These are phyloP conservation scores for Aspergillus hortae DNA, from an alignment of 2,329 filamentous ascomycete species.

Conservation along the genomic window DNA sequence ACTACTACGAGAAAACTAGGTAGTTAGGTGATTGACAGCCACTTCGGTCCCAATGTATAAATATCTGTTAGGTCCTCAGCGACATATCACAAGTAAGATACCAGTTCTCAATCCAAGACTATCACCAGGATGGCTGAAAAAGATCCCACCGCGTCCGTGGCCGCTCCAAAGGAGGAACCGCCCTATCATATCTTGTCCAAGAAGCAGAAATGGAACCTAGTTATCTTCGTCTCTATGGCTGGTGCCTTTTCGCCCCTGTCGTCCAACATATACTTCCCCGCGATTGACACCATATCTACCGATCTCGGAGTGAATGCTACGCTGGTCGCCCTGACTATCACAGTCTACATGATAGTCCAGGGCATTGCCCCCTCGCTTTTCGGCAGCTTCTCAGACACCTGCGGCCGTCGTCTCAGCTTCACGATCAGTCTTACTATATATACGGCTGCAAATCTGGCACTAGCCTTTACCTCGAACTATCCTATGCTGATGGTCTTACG, in stretches of 20 bases:
- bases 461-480: conserved; percentile 27
- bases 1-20: too few species aligned
- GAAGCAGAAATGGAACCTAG: conserved; percentile 35
- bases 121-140: neutral
- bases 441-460: conserved; percentile 44
- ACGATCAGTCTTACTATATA: conserved; percentile 48
- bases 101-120: too few species aligned
- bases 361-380: conserved; percentile 50
- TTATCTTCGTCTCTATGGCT: conserved; percentile 23
- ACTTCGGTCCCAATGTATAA: too few species aligned
- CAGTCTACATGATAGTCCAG: conserved; percentile 50
- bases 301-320: conserved; percentile 26
- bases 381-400: conserved; percentile 47
- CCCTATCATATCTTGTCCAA: conserved; percentile 34
- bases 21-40: too few species aligned
- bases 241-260: conserved; percentile 41
- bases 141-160: neutral
- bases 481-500: conserved; percentile 7
- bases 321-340: conserved; percentile 34
- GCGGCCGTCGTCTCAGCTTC: conserved; percentile 47
- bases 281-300: conserved; percentile 28
- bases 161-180: neutral
- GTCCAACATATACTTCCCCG: conserved; percentile 47
- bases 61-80: too few species aligned
- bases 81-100: too few species aligned